Evolutionary conservation across 768 basidiomycete genomes (phyloP).

Genomic region (Boletus subcaerulescens): DNA sequence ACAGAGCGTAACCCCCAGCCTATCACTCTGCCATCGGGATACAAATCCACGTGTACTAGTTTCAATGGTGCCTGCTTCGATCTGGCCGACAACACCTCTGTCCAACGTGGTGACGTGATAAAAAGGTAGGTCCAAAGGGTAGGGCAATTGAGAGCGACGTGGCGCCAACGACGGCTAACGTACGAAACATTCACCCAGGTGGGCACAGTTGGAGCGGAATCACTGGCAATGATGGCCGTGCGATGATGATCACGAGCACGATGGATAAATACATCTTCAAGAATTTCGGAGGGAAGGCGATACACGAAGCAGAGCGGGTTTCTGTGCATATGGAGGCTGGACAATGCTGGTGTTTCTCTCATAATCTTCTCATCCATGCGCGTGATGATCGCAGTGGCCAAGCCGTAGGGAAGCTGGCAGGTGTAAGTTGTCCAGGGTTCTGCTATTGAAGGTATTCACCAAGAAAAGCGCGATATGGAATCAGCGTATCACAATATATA

Average conservation of each 20-base stretch:
- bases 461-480: too few species aligned
- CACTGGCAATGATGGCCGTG: background rate
- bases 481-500: too few species aligned
- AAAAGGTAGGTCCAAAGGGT: background rate
- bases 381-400: too few species aligned
- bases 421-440: too few species aligned
- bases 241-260: background rate
- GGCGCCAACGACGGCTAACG: background rate
- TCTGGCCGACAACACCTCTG: background rate
- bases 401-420: too few species aligned
- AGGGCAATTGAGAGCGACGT: background rate
- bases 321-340: background rate
- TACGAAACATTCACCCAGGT: background rate
- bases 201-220: background rate
- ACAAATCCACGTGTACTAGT: background rate
- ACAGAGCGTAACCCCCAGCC: too few species aligned
- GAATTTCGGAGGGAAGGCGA: slow-evolving; percentile 12
- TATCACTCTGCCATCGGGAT: too few species aligned
- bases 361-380: too few species aligned
- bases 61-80: background rate
- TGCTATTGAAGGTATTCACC: too few species aligned
- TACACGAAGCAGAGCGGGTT: slow-evolving; percentile 8
- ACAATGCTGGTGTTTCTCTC: too few species aligned
- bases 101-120: background rate
- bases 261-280: slow-evolving; percentile 13